Percentiles rank a stretch among this genome's conserved stretches.
phyloP scores from a whole-genome alignment of 1,284 basidiomycete genomes.

The Austropuccinia psidii region DNA sequence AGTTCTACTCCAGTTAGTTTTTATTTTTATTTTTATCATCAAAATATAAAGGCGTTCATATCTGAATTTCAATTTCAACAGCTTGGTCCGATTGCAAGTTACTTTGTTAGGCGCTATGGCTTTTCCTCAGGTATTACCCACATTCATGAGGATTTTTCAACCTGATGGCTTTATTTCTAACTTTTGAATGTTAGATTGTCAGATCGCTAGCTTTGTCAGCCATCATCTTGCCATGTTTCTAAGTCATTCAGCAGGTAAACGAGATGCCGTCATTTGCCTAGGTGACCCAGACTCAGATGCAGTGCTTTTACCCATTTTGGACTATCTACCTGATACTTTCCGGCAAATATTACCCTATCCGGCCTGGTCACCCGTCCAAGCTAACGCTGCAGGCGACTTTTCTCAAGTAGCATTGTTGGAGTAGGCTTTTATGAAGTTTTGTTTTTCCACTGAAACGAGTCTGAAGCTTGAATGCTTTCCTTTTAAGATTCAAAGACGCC shows the following conservation, averaged over 20 bases:
- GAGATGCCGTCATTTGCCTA: constrained; percentile 22
- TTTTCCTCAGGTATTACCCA: constrained; percentile 60
- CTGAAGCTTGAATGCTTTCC: not conserved
- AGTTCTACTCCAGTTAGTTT: constrained; percentile 31
- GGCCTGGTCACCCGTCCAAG: not conserved
- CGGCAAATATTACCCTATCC: constrained; percentile 27
- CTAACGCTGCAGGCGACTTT: not conserved
- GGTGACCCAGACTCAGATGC: constrained; percentile 18
- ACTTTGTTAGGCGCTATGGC: constrained; percentile 64
- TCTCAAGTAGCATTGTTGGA: constrained; percentile 38
- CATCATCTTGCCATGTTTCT: constrained; percentile 28
- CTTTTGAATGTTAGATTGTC: constrained; percentile 7
- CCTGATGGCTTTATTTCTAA: not conserved
- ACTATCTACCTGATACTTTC: constrained; percentile 31
- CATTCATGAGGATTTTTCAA: too few species aligned
- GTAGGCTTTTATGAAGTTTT: not conserved
- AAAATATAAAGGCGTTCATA: not conserved
- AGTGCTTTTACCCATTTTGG: constrained; percentile 12
- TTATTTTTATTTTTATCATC: not conserved
- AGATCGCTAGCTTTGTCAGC: constrained; percentile 21
- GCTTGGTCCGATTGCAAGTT: constrained; percentile 69
- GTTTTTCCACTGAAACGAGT: too few species aligned
- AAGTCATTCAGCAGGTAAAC: not conserved
- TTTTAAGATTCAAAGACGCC: constrained; percentile 56
- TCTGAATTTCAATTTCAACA: constrained; percentile 55